Conservation (phyloP, 140 eudicot species). For the Erigeron philadelphicus region DNA sequence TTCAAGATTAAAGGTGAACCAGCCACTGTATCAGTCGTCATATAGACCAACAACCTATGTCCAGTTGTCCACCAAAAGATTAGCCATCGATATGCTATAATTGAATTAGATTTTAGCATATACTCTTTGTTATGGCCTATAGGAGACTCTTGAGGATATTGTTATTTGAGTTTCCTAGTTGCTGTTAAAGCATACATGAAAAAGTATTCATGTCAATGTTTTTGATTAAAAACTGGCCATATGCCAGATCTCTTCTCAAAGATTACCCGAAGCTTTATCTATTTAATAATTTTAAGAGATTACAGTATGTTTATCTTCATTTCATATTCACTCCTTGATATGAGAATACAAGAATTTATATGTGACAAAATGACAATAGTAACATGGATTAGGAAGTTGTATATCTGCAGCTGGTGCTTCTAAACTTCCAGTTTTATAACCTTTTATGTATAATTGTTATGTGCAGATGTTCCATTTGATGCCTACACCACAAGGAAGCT, state of each 20-base stretch:
- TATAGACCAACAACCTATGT: background rate
- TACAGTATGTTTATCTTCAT: background rate
- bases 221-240: background rate
- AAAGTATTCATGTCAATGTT: background rate
- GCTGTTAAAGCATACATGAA: background rate
- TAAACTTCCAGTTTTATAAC: background rate
- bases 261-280: background rate
- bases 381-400: background rate
- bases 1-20: background rate
- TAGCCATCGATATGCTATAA: background rate
- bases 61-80: background rate
- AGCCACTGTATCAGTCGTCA: background rate
- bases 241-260: background rate
- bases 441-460: constrained; percentile 28
- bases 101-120: background rate
- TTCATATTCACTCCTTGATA: background rate
- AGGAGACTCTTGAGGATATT: constrained; percentile 14
- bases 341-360: background rate
- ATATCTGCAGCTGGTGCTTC: background rate
- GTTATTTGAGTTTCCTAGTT: background rate
- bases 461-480: constrained; percentile 84
- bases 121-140: background rate
- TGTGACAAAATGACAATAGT: constrained; percentile 5
- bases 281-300: background rate
- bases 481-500: constrained; percentile 56